Conservation (phyloP, 768 basidiomycete genomes). For the Phylloporus arenicola region DNA sequence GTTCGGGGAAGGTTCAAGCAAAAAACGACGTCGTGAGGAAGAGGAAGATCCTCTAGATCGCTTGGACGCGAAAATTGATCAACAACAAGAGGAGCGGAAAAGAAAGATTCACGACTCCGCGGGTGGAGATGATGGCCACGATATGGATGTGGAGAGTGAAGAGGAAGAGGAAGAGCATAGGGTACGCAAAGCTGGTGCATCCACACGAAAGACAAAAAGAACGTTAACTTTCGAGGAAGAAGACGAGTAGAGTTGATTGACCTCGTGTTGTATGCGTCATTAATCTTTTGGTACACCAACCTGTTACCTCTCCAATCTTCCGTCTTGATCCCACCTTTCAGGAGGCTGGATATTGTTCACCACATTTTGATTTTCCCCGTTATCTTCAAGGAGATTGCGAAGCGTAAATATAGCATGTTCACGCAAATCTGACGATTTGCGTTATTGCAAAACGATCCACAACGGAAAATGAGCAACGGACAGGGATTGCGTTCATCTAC, state of each 20-base stretch:
- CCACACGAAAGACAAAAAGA: constrained; percentile 47
- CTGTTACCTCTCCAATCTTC: constrained; percentile 37
- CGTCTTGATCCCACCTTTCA: constrained; percentile 52
- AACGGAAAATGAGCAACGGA: constrained; percentile 39
- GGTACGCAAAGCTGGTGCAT: constrained; percentile 51
- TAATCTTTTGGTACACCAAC: constrained; percentile 21
- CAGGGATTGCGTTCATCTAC: constrained; percentile 91
- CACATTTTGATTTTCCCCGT: constrained; percentile 73
- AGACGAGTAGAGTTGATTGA: constrained; percentile 26
- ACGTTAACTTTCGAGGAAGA: constrained; percentile 60
- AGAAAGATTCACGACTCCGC: constrained; percentile 31
- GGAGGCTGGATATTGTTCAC: constrained; percentile 69
- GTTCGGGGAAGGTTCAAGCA: constrained; percentile 31
- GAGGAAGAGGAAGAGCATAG: constrained; percentile 65
- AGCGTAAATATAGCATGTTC: constrained; percentile 90
- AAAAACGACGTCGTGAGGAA: constrained; percentile 36
- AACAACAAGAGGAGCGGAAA: constrained; percentile 50
- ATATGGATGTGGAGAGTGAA: constrained; percentile 74
- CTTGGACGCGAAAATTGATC: constrained; percentile 61
- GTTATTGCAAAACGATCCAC: constrained; percentile 2
- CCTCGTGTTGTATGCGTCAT: constrained; percentile 1
- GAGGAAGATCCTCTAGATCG: constrained; percentile 57
- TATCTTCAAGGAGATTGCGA: constrained; percentile 69
- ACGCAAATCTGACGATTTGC: constrained; percentile 52
- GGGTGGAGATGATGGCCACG: constrained; percentile 37